Evolutionary conservation across 2,329 filamentous ascomycete species (phyloP), one percentile per base, ranked within the genome.

Genomic region (Alternaria incomplexa): DNA sequence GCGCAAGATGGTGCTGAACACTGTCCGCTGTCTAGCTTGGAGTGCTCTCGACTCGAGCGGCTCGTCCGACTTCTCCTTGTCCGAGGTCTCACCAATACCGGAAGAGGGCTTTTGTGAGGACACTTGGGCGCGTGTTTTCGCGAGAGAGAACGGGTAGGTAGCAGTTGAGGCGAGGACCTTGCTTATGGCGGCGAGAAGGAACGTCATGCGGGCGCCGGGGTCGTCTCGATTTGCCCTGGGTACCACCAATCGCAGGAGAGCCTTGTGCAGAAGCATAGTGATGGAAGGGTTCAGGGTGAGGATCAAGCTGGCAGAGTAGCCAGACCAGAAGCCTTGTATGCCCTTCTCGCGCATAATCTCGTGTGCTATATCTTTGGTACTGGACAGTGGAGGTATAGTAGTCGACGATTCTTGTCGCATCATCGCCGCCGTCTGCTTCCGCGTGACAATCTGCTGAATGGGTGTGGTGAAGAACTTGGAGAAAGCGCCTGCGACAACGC

Each of bases 111-210:
- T 78, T 46, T 75, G 79, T 25, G 77, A 79, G 1, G 86, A 85
- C 23, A 91, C 87, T 76, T 96, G 93, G 4, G 92, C 86, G 25
- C 92, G 85, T 3, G 92, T 88, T 81, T 95, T 95, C n/a, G 92
- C 93, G 28, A 93, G 88, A 60, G 92, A 91, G 77, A 97, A 90
- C 0, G 94, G 94, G 75, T 97, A 97, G 1, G 92, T 97, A 61
- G 93, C 81, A 0, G 88, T 86, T 8, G 90, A 92, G 0, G 93
- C 93, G 23, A 90, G 82, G 1, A 89, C 89, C 81, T 97, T 97
- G 79, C 91, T 93, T 25, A 90, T 75, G 0, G 93, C 93, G 0
- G 93, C 93, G 11, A 91, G 78, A 1, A 91, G 75, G 73, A 92
- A 91, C 0, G 87, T 90, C 9, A 86, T 73, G 46, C 80, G 79